Conservation (phyloP, 495 filamentous ascomycete genomes). For the Penicillium antarcticum region DNA sequence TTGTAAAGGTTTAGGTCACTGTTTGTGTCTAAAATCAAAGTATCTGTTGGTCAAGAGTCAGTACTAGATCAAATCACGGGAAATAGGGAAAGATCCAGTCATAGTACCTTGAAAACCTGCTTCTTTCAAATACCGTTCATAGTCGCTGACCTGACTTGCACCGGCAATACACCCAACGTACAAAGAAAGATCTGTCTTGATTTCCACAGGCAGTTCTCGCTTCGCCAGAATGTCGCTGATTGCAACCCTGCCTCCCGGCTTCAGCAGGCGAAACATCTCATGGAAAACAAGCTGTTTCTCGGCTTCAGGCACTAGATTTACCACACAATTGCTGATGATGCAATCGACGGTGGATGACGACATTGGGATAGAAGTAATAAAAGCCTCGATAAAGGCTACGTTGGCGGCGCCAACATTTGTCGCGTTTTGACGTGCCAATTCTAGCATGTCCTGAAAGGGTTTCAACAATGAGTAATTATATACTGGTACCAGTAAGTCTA, state of each 20-base stretch:
- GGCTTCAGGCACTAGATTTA: conserved; percentile 59
- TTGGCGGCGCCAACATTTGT: conserved; percentile 40
- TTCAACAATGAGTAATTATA: background rate
- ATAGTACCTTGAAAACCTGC: conserved; percentile 53
- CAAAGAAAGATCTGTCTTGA: conserved; percentile 46
- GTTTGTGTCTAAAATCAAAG: conserved; percentile 50
- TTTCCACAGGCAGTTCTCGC: conserved; percentile 45
- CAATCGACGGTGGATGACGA: conserved; percentile 45
- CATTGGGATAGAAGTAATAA: conserved; percentile 53
- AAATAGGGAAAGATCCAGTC: background rate
- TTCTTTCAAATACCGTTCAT: conserved; percentile 51
- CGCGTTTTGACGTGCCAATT: conserved; percentile 41
- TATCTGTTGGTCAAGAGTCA: conserved; percentile 29
- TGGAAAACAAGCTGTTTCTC: conserved; percentile 57
- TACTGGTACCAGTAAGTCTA: background rate
- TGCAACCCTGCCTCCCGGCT: conserved; percentile 58
- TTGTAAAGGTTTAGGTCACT: conserved; percentile 60
- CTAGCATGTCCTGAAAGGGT: conserved; percentile 54
- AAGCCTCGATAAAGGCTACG: conserved; percentile 48
- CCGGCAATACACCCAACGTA: conserved; percentile 63
- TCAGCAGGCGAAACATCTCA: conserved; percentile 61
- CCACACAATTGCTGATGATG: conserved; percentile 62
- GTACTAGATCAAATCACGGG: background rate
- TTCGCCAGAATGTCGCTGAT: conserved; percentile 63
- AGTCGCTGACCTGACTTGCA: conserved; percentile 50